Conservation (phyloP, 2,329 filamentous ascomycete species). For the Stemphylium lycopersici region DNA sequence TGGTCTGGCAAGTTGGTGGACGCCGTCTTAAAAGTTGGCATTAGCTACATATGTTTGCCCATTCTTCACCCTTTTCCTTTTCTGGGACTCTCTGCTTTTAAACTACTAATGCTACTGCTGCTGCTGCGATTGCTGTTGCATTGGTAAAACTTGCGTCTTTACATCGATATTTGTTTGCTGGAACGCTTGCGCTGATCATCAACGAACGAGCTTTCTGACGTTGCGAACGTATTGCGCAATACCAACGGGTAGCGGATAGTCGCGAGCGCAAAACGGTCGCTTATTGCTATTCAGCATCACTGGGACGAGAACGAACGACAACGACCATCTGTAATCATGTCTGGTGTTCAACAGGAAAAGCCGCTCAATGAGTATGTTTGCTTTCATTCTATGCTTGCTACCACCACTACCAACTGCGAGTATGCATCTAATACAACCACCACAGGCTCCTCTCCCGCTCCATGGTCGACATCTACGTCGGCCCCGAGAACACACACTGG, state of each 20-base stretch:
- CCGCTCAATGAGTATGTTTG: slow-evolving; percentile 44
- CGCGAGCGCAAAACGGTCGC: slow-evolving; percentile 8
- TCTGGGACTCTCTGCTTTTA: too few relatives aligned
- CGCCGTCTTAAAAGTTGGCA: slow-evolving; percentile 12
- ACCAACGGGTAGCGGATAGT: slow-evolving; percentile 8
- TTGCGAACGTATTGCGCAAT: neutral
- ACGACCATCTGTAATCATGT: slow-evolving; percentile 23
- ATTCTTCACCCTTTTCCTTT: neutral
- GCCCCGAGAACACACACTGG: slow-evolving; percentile 61
- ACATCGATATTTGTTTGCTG: too few relatives aligned
- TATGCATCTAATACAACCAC: neutral
- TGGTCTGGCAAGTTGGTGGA: neutral
- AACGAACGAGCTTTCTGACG: too few relatives aligned
- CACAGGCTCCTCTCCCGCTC: slow-evolving; percentile 59
- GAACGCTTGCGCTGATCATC: too few relatives aligned
- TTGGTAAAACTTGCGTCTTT: too few relatives aligned
- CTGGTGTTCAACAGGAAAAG: slow-evolving; percentile 33
- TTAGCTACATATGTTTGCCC: slow-evolving; percentile 5
- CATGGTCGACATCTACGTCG: slow-evolving; percentile 64
- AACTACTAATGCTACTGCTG: too few relatives aligned
- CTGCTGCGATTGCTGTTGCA: too few relatives aligned
- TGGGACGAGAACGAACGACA: neutral
- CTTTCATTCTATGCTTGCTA: neutral
- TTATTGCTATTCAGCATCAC: neutral
- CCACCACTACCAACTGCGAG: neutral